Evolutionary conservation across 2,329 filamentous ascomycete species (phyloP), one percentile per base, ranked within the genome.

Genomic region (Aspergillus ochraceoroseus): DNA sequence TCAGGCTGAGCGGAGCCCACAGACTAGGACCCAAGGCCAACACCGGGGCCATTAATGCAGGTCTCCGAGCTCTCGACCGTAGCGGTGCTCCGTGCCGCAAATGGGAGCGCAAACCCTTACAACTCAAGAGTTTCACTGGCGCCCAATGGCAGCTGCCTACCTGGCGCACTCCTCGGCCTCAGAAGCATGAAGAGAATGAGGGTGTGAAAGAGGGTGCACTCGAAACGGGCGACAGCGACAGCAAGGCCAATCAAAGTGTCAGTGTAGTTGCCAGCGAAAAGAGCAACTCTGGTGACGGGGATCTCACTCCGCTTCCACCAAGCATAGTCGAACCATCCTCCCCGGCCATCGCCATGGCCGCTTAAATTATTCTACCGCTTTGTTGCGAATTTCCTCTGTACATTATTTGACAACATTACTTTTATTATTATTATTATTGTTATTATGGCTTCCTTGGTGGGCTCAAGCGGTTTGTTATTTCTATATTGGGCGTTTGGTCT

Each of bases 21-120:
- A 94, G 94, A 65, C 82, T 96, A 17, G 90, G 90, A 3, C 92
- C 92, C 53, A 96, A 95, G 67, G 90, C 90, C 36, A 96, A 95
- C 64, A 86, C 90, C 57, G 92, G 92, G 49, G 90, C 90, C 44
- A 98, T 98, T 74, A 98, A 98, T 62, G 92, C 92, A 39, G 87
- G 87, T 37, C 82, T 98, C 34, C 87, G 92, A 40, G 90, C 92
- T 8, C 84, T 98, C 50, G 92, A 98, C 66, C 83, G 90, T 46
- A 85, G 85, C 5, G 90, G 90, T 52, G 85, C 90, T 58, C 89
- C 92, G 7, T 95, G 89, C 66, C 85, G 90, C 51, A 89, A 82
- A 63, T 98, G 92, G 92, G 75, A 80, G 61, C 86, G 82, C 64
- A 87, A 87, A 49, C 77, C 81, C 41, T 87, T 96, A 62, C 76